These are phyloP conservation scores for Russula sp. DNA, from an alignment of 768 basidiomycete species.

Conservation along the genomic window DNA sequence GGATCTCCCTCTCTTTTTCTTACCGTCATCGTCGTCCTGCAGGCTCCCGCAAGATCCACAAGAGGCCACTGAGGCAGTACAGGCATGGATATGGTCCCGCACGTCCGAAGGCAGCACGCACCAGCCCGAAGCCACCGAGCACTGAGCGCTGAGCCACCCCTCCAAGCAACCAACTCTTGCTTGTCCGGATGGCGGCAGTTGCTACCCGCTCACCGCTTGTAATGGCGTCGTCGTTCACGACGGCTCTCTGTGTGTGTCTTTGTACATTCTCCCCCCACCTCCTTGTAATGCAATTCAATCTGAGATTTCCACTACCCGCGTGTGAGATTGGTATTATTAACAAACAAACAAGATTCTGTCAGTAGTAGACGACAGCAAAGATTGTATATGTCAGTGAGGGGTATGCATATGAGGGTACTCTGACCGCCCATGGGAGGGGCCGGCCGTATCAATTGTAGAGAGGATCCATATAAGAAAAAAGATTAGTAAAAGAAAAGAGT, in stretches of 20 bases:
- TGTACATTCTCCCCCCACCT: neutral
- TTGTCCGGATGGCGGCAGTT: neutral
- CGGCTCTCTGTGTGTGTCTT: neutral
- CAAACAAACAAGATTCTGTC: neutral
- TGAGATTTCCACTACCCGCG: neutral
- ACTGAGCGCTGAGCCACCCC: neutral
- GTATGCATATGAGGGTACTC: slow-evolving; percentile 6
- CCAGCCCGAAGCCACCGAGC: neutral
- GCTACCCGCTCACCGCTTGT: no score
- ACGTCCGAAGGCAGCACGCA: neutral
- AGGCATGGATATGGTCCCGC: slow-evolving; percentile 70
- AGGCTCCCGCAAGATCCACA: slow-evolving; percentile 70
- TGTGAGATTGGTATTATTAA: slow-evolving; percentile 8
- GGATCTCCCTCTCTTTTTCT: slow-evolving; percentile 1
- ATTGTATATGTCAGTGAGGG: slow-evolving; percentile 5
- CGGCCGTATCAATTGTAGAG: neutral
- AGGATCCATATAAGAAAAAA: slow-evolving; percentile 6
- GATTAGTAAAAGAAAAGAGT: neutral
- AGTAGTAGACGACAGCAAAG: neutral
- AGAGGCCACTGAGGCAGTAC: slow-evolving; percentile 58
- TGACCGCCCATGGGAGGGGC: neutral
- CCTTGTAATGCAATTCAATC: slow-evolving; percentile 19
- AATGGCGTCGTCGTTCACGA: neutral
- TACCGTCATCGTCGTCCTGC: neutral
- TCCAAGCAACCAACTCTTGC: neutral